Conservation (phyloP, 2,329 filamentous ascomycete species). For the Dactylellina parvicollis region DNA sequence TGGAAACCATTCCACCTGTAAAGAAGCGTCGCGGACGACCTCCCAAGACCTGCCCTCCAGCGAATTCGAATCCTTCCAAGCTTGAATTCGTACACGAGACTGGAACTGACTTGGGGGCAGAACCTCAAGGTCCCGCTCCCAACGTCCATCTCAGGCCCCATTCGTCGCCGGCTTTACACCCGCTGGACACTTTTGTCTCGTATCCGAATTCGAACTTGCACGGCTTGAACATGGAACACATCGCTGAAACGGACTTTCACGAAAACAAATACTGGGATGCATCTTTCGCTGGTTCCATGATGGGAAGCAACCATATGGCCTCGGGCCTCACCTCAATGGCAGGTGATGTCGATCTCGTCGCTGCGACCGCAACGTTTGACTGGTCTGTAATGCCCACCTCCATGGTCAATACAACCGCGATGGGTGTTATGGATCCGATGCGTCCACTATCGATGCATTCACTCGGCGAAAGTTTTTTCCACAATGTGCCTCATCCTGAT, state of each 20-base stretch:
- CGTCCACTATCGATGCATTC: slow-evolving; percentile 43
- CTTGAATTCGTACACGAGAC: slow-evolving; percentile 42
- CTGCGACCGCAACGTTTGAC: slow-evolving; percentile 41
- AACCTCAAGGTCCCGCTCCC: background rate
- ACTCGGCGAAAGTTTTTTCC: slow-evolving; percentile 42
- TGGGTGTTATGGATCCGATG: slow-evolving; percentile 32
- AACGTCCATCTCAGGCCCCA: background rate
- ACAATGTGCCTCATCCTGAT: slow-evolving; percentile 25
- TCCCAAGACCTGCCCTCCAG: slow-evolving; percentile 37
- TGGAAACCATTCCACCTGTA: slow-evolving; percentile 15
- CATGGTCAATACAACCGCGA: slow-evolving; percentile 6
- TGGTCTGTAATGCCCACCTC: slow-evolving; percentile 36
- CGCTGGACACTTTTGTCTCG: slow-evolving; percentile 34
- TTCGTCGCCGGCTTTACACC: slow-evolving; percentile 28
- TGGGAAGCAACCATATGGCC: slow-evolving; percentile 26
- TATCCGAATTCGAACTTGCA: slow-evolving; percentile 19
- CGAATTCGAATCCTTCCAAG: slow-evolving; percentile 22
- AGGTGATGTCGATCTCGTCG: slow-evolving; percentile 33
- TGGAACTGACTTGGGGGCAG: slow-evolving; percentile 7
- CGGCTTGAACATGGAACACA: slow-evolving; percentile 22
- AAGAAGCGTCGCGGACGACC: slow-evolving; percentile 46
- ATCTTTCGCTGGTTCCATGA: slow-evolving; percentile 37
- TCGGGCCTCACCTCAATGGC: slow-evolving; percentile 23
- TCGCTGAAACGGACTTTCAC: slow-evolving; percentile 40
- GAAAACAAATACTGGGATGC: slow-evolving; percentile 46